Evolutionary conservation across 1,139 yeast genomes (phyloP).

Genomic region (Tardiomyces digboiensis): DNA sequence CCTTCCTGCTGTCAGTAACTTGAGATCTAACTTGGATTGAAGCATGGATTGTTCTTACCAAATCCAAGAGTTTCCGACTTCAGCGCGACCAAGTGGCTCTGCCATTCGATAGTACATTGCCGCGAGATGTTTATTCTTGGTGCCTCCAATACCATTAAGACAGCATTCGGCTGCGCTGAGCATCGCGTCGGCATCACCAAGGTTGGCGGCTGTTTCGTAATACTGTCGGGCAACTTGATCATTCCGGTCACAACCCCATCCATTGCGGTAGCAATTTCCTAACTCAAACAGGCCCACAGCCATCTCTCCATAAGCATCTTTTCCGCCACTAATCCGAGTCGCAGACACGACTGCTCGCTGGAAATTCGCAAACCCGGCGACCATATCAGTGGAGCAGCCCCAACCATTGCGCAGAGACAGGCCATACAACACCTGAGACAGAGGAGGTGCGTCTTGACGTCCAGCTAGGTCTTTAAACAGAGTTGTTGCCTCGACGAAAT

Average conservation of each 20-base stretch:
- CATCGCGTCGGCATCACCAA: slow-evolving; percentile 30
- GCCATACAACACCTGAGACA: slow-evolving; percentile 26
- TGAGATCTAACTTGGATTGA: neutral
- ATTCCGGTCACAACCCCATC: slow-evolving; percentile 27
- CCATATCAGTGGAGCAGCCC: slow-evolving; percentile 21
- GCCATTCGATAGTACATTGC: slow-evolving; percentile 25
- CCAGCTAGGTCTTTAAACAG: slow-evolving; percentile 18
- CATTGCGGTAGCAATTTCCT: slow-evolving; percentile 26
- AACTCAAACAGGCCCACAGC: slow-evolving; percentile 26
- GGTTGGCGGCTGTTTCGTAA: slow-evolving; percentile 25
- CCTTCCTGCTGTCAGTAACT: slow-evolving; percentile 7
- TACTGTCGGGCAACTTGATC: slow-evolving; percentile 20
- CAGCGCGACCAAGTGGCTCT: slow-evolving; percentile 19
- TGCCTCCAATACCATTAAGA: slow-evolving; percentile 23
- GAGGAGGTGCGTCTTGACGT: slow-evolving; percentile 15
- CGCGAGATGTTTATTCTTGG: slow-evolving; percentile 22
- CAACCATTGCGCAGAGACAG: slow-evolving; percentile 27
- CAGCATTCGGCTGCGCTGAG: slow-evolving; percentile 23
- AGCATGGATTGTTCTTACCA: slow-evolving; percentile 13
- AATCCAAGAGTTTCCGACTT: slow-evolving; percentile 29
- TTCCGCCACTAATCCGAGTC: slow-evolving; percentile 17
- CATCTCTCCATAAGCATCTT: slow-evolving; percentile 19
- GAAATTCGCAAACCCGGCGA: slow-evolving; percentile 18
- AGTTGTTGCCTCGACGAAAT: slow-evolving; percentile 14
- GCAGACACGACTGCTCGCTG: slow-evolving; percentile 19